Evolutionary conservation across 2,329 filamentous ascomycete genomes (phyloP).

Genomic region (Colletotrichum graminicola): DNA sequence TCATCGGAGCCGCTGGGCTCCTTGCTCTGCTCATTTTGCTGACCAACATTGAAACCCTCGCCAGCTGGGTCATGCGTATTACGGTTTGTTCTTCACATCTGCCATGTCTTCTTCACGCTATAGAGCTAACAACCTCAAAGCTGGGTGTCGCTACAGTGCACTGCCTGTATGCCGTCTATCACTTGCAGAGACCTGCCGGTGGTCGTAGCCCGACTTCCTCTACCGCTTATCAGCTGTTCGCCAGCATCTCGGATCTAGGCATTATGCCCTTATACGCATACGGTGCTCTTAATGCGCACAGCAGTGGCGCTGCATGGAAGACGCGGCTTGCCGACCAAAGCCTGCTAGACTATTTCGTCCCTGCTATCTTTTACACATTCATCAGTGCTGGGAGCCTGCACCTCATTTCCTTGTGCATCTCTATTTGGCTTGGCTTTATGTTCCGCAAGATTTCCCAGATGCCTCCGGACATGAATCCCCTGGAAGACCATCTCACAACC

Average conservation of each 20-base stretch:
- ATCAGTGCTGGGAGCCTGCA: slow-evolving; percentile 76
- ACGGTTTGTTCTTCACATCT: slow-evolving; percentile 67
- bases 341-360: slow-evolving; percentile 71
- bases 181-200: slow-evolving; percentile 78
- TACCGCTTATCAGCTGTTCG: slow-evolving; percentile 90
- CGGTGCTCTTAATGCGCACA: slow-evolving; percentile 61
- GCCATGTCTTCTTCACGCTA: not conserved
- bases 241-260: slow-evolving; percentile 76
- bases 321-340: slow-evolving; percentile 72
- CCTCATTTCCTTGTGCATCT: slow-evolving; percentile 75
- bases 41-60: slow-evolving; percentile 71
- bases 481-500: slow-evolving; percentile 87
- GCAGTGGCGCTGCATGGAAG: slow-evolving; percentile 68
- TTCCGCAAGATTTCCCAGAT: slow-evolving; percentile 86
- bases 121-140: slow-evolving; percentile 59
- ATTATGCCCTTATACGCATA: slow-evolving; percentile 69
- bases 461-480: slow-evolving; percentile 94
- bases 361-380: slow-evolving; percentile 76
- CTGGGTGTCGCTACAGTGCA: slow-evolving; percentile 80
- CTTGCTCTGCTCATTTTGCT: slow-evolving; percentile 84
- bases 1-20: slow-evolving; percentile 77
- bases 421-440: slow-evolving; percentile 79
- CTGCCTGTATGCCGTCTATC: slow-evolving; percentile 83
- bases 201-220: slow-evolving; percentile 82
- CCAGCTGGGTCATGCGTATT: slow-evolving; percentile 82